Evolutionary conservation across 768 basidiomycete species (phyloP).

Genomic region (Pholiota conissans): DNA sequence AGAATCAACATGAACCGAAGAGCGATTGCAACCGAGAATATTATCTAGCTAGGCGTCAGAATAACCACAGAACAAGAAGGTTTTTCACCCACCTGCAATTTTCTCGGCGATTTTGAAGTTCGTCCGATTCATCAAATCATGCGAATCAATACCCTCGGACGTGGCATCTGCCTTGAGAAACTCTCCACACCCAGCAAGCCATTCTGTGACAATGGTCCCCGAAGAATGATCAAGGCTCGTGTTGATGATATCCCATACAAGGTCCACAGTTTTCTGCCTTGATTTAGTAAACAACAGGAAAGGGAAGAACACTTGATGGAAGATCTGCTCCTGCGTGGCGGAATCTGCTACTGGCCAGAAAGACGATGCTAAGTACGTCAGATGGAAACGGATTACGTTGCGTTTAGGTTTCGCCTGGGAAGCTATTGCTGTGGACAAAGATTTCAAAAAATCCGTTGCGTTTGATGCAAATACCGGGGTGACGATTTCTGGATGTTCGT

Average conservation of each 20-base stretch:
- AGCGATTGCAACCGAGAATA: slow-evolving; percentile 52
- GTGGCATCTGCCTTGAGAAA: slow-evolving; percentile 36
- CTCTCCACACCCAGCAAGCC: slow-evolving; percentile 57
- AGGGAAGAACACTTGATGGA: slow-evolving; percentile 65
- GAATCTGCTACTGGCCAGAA: slow-evolving; percentile 35
- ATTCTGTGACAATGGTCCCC: slow-evolving; percentile 32
- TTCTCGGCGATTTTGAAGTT: slow-evolving; percentile 58
- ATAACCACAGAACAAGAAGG: slow-evolving; percentile 6
- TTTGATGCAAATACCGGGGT: slow-evolving; percentile 45
- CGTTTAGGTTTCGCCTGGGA: slow-evolving; percentile 48
- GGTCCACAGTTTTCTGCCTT: slow-evolving; percentile 60
- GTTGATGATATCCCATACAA: slow-evolving; percentile 74
- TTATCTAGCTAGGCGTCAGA: slow-evolving; percentile 47
- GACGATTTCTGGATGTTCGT: slow-evolving; percentile 48
- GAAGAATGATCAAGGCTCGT: slow-evolving; percentile 22
- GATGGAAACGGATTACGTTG: slow-evolving; percentile 51
- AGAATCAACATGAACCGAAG: slow-evolving; percentile 40
- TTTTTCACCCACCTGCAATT: slow-evolving; percentile 58
- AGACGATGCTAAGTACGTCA: slow-evolving; percentile 53
- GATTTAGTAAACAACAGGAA: slow-evolving; percentile 74
- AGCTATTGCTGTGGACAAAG: slow-evolving; percentile 37
- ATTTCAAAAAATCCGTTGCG: slow-evolving; percentile 43
- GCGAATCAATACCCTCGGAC: slow-evolving; percentile 28
- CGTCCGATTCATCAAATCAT: slow-evolving; percentile 46
- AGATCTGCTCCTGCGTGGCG: slow-evolving; percentile 32